Conservation (phyloP, 2,329 filamentous ascomycete species). For the Alternaria conjuncta region DNA sequence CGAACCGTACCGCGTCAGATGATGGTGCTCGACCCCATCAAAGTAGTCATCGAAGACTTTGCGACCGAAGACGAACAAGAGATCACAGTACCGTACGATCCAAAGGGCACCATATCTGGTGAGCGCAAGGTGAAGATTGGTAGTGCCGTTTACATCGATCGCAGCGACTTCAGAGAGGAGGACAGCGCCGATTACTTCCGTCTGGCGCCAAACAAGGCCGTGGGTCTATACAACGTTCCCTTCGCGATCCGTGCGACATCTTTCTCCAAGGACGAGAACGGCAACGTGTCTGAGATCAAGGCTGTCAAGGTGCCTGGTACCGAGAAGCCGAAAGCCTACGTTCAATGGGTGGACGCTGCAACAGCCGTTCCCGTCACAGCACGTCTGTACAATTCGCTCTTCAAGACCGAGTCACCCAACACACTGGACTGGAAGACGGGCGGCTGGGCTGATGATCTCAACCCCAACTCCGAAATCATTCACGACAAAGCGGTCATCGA, state of each 20-base stretch:
- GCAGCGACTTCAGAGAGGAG: slow-evolving; percentile 75
- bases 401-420: slow-evolving; percentile 84
- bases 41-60: slow-evolving; percentile 82
- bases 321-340: slow-evolving; percentile 73
- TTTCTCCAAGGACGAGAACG: slow-evolving; percentile 71
- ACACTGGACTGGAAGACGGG: slow-evolving; percentile 70
- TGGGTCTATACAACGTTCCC: slow-evolving; percentile 74
- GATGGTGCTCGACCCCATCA: slow-evolving; percentile 85
- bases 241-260: slow-evolving; percentile 72
- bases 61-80: slow-evolving; percentile 70
- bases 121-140: slow-evolving; percentile 70
- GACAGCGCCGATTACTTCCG: slow-evolving; percentile 79
- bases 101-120: slow-evolving; percentile 69
- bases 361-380: slow-evolving; percentile 67
- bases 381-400: slow-evolving; percentile 80
- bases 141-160: slow-evolving; percentile 83
- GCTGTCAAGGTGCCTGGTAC: slow-evolving; percentile 69
- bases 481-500: slow-evolving; percentile 81
- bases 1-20: slow-evolving; percentile 86
- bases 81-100: slow-evolving; percentile 77
- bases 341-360: slow-evolving; percentile 85
- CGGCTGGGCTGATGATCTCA: slow-evolving; percentile 84
- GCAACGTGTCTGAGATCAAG: slow-evolving; percentile 69
- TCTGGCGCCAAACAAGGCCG: slow-evolving; percentile 74
- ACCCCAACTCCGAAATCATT: slow-evolving; percentile 82